Conservation (phyloP, 805 yeast species). For the Saccharomycopsis sp. region DNA sequence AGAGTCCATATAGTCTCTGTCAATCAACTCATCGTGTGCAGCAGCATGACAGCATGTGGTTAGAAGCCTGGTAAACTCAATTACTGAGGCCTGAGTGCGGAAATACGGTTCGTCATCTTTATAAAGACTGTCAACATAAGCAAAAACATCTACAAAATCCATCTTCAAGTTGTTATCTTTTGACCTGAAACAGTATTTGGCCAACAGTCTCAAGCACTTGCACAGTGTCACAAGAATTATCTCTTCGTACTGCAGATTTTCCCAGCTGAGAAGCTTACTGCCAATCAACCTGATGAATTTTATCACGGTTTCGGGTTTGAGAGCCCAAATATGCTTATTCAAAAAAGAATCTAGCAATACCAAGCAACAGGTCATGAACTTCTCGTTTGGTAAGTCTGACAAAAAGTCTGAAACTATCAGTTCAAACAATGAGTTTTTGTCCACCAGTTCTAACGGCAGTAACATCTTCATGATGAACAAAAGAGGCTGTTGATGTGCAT, state of each 20-base stretch:
- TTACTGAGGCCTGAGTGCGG: not conserved
- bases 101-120: not conserved
- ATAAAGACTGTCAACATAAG: constrained; percentile 4
- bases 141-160: constrained; percentile 12
- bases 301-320: not conserved
- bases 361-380: not conserved
- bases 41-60: not conserved
- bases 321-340: not conserved
- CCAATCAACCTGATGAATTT: constrained; percentile 13
- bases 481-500: not conserved
- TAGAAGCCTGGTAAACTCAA: not conserved
- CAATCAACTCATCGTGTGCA: not conserved
- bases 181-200: not conserved
- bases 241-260: constrained; percentile 2
- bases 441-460: not conserved
- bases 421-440: not conserved
- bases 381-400: not conserved
- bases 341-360: not conserved
- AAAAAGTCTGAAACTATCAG: not conserved
- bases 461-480: not conserved
- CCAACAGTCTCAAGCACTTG: not conserved
- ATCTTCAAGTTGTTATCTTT: not conserved
- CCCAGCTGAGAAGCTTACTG: constrained; percentile 5
- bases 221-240: constrained; percentile 6
- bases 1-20: not conserved